These are phyloP conservation scores for Limonium bicolor DNA, from an alignment of 148 eudicot species.

Conservation along the genomic window DNA sequence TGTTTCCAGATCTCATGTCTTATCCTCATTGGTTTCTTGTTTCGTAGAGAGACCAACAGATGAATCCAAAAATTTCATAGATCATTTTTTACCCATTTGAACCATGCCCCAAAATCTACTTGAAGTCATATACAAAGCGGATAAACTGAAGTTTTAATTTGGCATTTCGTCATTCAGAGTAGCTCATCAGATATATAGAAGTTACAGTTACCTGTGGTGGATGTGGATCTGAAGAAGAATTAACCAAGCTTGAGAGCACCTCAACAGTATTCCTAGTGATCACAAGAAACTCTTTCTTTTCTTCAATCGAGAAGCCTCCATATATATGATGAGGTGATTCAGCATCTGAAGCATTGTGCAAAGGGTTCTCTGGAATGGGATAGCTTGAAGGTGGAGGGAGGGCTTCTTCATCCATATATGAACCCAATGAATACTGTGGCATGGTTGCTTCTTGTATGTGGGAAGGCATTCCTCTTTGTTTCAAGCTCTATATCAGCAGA, in stretches of 20 bases:
- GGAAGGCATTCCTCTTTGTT: conserved; percentile 31
- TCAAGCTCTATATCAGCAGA: conserved; percentile 38
- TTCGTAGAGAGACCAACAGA: no score
- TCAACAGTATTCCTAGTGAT: conserved; percentile 78
- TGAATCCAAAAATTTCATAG: no score
- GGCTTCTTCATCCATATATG: conserved; percentile 29
- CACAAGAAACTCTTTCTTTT: conserved; percentile 65
- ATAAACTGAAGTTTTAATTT: no score
- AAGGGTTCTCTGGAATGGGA: conserved; percentile 45
- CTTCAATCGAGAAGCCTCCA: conserved; percentile 45
- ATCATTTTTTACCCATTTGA: no score
- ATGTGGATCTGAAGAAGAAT: conserved; percentile 37
- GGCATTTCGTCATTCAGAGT: no score
- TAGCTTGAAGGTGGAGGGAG: conserved; percentile 49
- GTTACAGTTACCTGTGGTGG: neutral
- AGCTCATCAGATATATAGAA: no score
- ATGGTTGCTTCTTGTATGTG: conserved; percentile 19
- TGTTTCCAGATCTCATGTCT: no score
- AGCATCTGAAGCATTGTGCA: conserved; percentile 14
- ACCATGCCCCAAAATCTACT: no score
- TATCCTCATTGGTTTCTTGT: no score
- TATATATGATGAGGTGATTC: conserved; percentile 18
- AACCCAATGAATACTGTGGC: conserved; percentile 46
- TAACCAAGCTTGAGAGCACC: conserved; percentile 64
- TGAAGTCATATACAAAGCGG: no score